phyloP scores from a whole-genome alignment of 2,329 filamentous ascomycete genomes.

The Penicillium oxalicum region DNA sequence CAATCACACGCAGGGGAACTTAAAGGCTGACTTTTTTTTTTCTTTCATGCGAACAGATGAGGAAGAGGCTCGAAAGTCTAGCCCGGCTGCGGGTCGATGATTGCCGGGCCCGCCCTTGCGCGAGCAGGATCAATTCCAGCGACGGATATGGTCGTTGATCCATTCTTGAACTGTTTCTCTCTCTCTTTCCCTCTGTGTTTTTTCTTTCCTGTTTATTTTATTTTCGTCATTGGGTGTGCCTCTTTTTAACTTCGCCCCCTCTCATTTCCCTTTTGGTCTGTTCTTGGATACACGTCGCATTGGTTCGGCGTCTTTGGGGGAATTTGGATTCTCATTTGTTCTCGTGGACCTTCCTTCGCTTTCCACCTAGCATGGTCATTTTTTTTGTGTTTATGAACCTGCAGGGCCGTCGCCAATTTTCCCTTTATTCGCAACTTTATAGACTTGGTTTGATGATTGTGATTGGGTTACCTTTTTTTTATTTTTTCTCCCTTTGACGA shows the following conservation, averaged over 20 bases:
- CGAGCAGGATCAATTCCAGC: neutral
- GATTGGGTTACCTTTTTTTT: neutral
- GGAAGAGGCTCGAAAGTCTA: slow-evolving; percentile 7
- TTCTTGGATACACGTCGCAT: too few relatives aligned
- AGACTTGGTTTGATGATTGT: slow-evolving; percentile 1
- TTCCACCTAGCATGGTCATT: too few relatives aligned
- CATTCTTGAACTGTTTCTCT: neutral
- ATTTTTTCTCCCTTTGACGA: neutral
- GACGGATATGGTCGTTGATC: neutral
- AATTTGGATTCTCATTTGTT: too few relatives aligned
- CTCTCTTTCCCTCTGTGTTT: neutral
- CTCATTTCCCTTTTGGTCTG: too few relatives aligned
- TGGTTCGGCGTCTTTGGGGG: too few relatives aligned
- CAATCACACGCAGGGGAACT: slow-evolving; percentile 6
- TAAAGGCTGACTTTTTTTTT: slow-evolving; percentile 5
- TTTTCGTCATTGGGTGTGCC: neutral
- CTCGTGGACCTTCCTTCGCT: too few relatives aligned
- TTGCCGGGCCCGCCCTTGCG: neutral
- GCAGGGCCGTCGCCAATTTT: neutral
- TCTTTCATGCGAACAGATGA: slow-evolving; percentile 8
- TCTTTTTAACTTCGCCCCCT: too few relatives aligned
- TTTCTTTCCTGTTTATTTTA: neutral
- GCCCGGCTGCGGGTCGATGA: slow-evolving; percentile 5
- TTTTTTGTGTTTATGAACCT: too few relatives aligned
- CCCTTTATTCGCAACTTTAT: neutral